Evolutionary conservation across 192 early-diverging fungal species (phyloP), one percentile per base, ranked within the genome.

Genomic region (Coemansia sp.): DNA sequence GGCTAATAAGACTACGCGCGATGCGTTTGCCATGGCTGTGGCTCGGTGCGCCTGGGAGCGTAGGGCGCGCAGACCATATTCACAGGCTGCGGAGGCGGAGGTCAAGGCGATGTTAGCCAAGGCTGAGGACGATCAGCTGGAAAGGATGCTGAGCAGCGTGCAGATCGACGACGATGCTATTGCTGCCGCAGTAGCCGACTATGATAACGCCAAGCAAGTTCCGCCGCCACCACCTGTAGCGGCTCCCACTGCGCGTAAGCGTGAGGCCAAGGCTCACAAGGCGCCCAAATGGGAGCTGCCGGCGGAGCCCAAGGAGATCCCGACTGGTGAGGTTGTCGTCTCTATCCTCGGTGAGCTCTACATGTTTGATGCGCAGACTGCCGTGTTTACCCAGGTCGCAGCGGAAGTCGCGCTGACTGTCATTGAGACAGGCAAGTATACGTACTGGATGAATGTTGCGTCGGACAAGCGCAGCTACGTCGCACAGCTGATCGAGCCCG

Each of bases 401-500:
- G 70, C 72, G 33, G 72, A 86, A 44, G 72, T 73, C 3, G 76
- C 77, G 13, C 67, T 78, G 30, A 74, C 69, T 1, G 67, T 87
- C 17, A 71, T 84, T 30, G 40, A 82, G 55, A 69, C 70, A 5
- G 73, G n/a, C 38, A 71, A 61, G 63, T 77, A 44, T 61, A 67
- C 62, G 65, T 87, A 90, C 75, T 88, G 79, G 85, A 77, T 89
- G 49, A 80, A 86, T 46, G 74, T 91, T 0, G 76, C 77, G 9
- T 72, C 83, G 33, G 73, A 84, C 40, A 77, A 74, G 3, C 73
- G 73, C 33, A 75, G 70, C 62, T 82, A 84, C 23, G 67, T 86
- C 35, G 81, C 84, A n/a, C 88, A 90, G 70, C 66, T 73, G 35
- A 50, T 95, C 17, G 88, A 91, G 59, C 85, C 87, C n/a, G 81